These are phyloP conservation scores for Gracilaria gracilis DNA, from an alignment of 23 red algal genomes.

Conservation along the genomic window DNA sequence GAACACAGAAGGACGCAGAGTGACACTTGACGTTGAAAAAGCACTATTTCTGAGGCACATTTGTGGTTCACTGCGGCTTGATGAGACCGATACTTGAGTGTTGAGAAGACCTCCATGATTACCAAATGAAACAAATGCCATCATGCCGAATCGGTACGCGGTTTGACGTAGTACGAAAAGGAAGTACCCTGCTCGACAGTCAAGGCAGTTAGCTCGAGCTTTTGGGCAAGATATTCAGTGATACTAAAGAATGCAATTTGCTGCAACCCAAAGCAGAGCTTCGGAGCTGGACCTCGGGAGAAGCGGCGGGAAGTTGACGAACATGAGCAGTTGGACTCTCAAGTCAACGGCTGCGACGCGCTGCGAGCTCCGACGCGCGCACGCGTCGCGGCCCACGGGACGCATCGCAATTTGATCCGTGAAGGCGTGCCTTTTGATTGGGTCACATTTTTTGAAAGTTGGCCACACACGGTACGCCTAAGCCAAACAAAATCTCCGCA, in stretches of 20 bases:
- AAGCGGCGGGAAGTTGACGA: no score
- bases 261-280: no score
- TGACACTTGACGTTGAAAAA: background rate
- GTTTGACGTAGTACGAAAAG: background rate
- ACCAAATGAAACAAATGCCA: conserved; percentile 6
- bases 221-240: no score
- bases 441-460: background rate
- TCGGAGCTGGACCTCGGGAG: no score
- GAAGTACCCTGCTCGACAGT: background rate
- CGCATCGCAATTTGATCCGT: background rate
- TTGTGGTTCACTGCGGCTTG: background rate
- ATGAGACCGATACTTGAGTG: background rate
- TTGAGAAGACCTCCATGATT: background rate
- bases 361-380: background rate
- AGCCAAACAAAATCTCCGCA: background rate
- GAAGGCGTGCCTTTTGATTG: background rate
- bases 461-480: background rate
- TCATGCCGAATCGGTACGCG: background rate
- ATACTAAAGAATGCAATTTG: no score
- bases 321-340: no score
- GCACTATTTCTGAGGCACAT: background rate
- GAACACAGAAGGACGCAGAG: background rate
- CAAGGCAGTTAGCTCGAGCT: no score
- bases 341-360: no score
- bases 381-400: no score